Evolutionary conservation across 345 rosid species (phyloP).

Genomic region (Euphorbia pulcherrima): DNA sequence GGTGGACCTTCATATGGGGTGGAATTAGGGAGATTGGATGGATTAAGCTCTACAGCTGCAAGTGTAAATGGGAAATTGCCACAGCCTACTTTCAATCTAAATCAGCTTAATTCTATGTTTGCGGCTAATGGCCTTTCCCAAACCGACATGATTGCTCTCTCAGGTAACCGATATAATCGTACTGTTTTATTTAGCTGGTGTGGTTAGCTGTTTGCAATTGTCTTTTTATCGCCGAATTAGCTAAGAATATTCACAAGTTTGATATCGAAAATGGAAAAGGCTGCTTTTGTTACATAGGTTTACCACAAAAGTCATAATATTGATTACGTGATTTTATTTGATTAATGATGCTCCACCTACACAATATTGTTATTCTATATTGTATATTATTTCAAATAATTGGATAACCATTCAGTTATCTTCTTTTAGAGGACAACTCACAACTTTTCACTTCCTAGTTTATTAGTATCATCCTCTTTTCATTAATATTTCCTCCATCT

Average conservation of each 20-base stretch:
- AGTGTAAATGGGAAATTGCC: constrained; percentile 63
- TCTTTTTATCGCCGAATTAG: too few relatives aligned
- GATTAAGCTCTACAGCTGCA: constrained; percentile 51
- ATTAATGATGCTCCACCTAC: neutral
- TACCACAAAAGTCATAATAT: neutral
- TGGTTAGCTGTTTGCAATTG: too few relatives aligned
- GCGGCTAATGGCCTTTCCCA: constrained; percentile 54
- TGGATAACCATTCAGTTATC: neutral
- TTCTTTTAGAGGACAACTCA: neutral
- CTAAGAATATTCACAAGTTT: too few relatives aligned
- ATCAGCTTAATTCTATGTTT: constrained; percentile 67
- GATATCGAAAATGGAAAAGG: too few relatives aligned
- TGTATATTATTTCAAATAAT: too few relatives aligned
- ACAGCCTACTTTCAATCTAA: constrained; percentile 50
- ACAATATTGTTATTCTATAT: too few relatives aligned
- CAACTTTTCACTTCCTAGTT: neutral
- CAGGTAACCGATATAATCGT: constrained; percentile 36
- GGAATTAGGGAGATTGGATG: constrained; percentile 78
- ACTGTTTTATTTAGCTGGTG: neutral
- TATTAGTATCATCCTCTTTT: neutral
- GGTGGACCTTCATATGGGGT: constrained; percentile 79
- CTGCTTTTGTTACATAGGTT: neutral
- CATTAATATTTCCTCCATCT: neutral
- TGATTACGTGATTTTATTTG: neutral
- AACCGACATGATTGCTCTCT: constrained; percentile 81